Evolutionary conservation across 1,139 yeast genomes (phyloP), one percentile per base, ranked within the genome.

Genomic region (Blastobotrys ciferrii): DNA sequence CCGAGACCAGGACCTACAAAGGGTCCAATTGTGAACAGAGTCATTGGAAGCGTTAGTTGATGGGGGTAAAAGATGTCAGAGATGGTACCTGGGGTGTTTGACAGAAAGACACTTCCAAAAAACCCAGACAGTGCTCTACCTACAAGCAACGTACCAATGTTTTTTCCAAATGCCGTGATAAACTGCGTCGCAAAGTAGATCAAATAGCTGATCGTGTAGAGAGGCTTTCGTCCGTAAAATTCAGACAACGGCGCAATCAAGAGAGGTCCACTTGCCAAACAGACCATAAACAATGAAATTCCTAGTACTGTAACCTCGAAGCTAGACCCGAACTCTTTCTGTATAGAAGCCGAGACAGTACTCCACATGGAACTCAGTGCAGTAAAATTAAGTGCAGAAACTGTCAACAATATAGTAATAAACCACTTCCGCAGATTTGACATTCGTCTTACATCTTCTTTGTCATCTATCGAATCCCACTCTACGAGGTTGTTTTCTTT

Each of bases 1-100:
- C 87, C 87, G 15, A 82, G 58, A 2, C 80, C 77, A 0, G 87
- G 87, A 2, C 87, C 88, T 6, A 81, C 67, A 59, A 82, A 81
- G 1, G 86, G 85, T 25, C 83, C 74, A 49, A 80, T 71, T 17
- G 82, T 74, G 59, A 76, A 81, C 37, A 82, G 68, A 2, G 84
- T 79, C 70, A 82, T 76, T n/a, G 86, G 85, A 14, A 83, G 72
- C 15, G 86, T 87, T 63, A 95, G 76, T 9, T 73, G 58, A n/a
- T 64, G 65, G 45, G 80, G 76, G 48, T 75, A 75, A 59, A 79
- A 85, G 71, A 85, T 71, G 63, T 87, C 96, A 2, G 91, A 83
- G 71, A 84, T 78, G 0, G 84, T 75, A 18, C 92, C 95, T n/a
- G 92, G 92, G 4, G 84, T 87, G 37, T 84, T 84, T 25, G 85